Evolutionary conservation across 192 early-diverging fungal species (phyloP), one percentile per base, ranked within the genome.

Genomic region (Podila minutissima): DNA sequence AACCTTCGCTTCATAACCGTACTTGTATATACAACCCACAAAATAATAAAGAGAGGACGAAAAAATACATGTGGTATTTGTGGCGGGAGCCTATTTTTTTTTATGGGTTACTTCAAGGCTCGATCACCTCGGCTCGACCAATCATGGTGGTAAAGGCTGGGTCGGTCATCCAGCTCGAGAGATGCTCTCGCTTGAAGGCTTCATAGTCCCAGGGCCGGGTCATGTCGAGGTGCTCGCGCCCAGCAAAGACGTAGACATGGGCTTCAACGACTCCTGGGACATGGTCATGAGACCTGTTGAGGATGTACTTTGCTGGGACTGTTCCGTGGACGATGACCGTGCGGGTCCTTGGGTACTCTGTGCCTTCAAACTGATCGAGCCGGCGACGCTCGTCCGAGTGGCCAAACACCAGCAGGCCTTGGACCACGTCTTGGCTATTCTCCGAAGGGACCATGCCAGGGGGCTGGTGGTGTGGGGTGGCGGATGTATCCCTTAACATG

Each of bases 401-500:
- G 20, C 74, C 74, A 55, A 76, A 76, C 2, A 76, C 67, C 7
- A 70, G 49, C 32, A 70, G 62, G 6, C 74, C 67, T 11, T 70
- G 64, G 46, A 76, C 74, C 2, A n/a, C 60, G 3, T 69, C 63
- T 13, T 33, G 10, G 24, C 59, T 46, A n/a, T 70, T 31, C 5
- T 38, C 3, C 12, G 74, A 76, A 0, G 57, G 26, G 13, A 76
- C 66, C 67, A 76, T 76, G 0, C 74, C 74, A 31, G 74, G 74
- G n/a, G 74, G 74, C 32, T 76, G 67, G 63, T 76, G 62, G 33
- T 76, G 70, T 13, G 74, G 74, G 69, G 49, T 61, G 70, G 4
- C 74, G 35, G 2, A 67, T 66, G 35, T 70, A 76, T 19, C 67
- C 74, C 74, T 70, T 70, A 37, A n/a, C 0, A 33, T 2, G 17